phyloP scores from a whole-genome alignment of 2,329 filamentous ascomycete genomes.

The Atkinsonella texensis region DNA sequence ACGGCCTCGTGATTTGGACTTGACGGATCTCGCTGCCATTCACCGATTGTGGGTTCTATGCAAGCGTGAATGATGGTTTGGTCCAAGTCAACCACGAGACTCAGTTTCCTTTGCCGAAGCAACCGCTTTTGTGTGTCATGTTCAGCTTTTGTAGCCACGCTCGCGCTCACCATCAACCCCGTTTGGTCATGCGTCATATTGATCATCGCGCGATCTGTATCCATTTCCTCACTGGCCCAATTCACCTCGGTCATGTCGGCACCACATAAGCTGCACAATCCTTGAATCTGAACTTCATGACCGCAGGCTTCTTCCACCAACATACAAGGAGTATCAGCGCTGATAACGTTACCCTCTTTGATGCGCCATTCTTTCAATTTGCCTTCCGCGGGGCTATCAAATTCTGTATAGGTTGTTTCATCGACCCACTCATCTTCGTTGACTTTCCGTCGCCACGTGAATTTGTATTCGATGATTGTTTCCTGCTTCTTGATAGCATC shows the following conservation, averaged over 20 bases:
- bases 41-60: constrained; percentile 88
- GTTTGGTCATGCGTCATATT: constrained; percentile 93
- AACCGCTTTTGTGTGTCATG: constrained; percentile 77
- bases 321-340: constrained; percentile 45
- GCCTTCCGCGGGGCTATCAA: constrained; percentile 76
- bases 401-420: constrained; percentile 60
- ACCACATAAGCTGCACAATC: constrained; percentile 83
- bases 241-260: constrained; percentile 90
- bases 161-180: constrained; percentile 70
- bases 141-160: constrained; percentile 71
- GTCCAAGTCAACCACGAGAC: constrained; percentile 90
- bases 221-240: constrained; percentile 69
- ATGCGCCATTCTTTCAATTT: constrained; percentile 68
- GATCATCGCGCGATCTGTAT: constrained; percentile 79
- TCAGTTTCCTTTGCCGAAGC: constrained; percentile 70
- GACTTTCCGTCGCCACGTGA: constrained; percentile 65
- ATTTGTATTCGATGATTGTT: constrained; percentile 76
- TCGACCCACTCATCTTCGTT: constrained; percentile 51
- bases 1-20: constrained; percentile 90
- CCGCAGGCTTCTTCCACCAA: constrained; percentile 84
- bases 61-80: constrained; percentile 98
- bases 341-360: constrained; percentile 50
- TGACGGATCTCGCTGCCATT: constrained; percentile 80
- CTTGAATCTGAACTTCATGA: constrained; percentile 83
- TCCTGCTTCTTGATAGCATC: constrained; percentile 67